These are phyloP conservation scores for Phytomonas sp. DNA, from an alignment of 208 protist species.

Conservation along the genomic window DNA sequence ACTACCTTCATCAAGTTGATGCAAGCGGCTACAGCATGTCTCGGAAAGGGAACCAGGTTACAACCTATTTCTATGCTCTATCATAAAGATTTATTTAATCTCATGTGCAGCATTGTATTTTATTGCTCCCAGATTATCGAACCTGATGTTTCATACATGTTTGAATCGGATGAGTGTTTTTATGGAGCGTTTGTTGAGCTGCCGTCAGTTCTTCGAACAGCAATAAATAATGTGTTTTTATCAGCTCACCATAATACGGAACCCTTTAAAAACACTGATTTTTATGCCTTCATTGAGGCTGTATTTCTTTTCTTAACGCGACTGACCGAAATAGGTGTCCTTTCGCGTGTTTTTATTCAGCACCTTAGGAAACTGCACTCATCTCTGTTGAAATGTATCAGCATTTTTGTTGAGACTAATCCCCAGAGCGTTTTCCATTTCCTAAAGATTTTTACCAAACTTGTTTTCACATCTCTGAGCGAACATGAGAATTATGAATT, in stretches of 20 bases:
- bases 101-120: slow-evolving; percentile 1
- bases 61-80: neutral
- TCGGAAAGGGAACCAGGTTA: neutral
- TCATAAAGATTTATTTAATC: slow-evolving; percentile 1
- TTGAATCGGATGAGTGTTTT: neutral
- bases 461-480: neutral
- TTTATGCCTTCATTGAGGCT: neutral
- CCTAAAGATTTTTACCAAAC: neutral
- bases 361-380: neutral
- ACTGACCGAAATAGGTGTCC: neutral
- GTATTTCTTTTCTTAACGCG: neutral
- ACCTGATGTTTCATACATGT: neutral
- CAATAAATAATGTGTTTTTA: neutral
- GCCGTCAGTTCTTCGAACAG: neutral
- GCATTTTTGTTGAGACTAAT: neutral
- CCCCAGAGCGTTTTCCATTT: neutral
- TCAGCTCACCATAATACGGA: neutral
- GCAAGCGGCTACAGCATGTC: neutral
- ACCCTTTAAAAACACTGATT: neutral
- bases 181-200: neutral
- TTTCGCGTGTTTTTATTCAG: neutral
- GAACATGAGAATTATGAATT: neutral
- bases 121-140: neutral
- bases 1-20: neutral
- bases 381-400: neutral